Evolutionary conservation across 768 basidiomycete genomes (phyloP), one percentile per base, ranked within the genome.

Genomic region (Cantharellus cinnabarinus): DNA sequence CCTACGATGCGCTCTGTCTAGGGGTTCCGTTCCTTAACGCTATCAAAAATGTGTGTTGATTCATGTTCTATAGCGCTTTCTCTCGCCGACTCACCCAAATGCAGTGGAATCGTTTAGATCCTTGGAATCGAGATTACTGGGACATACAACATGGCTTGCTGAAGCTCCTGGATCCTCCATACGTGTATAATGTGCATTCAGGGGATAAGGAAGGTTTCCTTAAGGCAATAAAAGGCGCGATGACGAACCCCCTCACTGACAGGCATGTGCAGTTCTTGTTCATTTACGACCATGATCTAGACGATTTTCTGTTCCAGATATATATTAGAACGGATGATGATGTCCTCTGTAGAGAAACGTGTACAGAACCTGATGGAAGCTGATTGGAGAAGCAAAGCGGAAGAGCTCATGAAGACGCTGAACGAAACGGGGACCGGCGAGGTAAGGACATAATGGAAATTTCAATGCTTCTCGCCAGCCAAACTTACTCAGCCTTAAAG

Each of bases 11-110:
- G 2, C 56, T 63, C 3, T 62, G 63, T 52, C 57, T 66, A 37
- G 63, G 64, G 4, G 55, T 68, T 2, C 68, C 68, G 2, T 69
- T 69, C 60, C 65, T 69, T 61, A 68, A 68, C 58, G 66, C 67
- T 2, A 60, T 69, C 59, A 7, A 14, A 7, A 37, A 7, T 10
- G 52, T 54, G 20, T 29, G 20, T 29, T 29, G 20, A 29, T 29
- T 29, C 20, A 29, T 29, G 20, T 29, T 29, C 20, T 29, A 29
- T 29, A 29, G 20, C 20, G 20, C 20, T 29, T 29, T 29, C 20
- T 29, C 20, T 29, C 20, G 20, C 20, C 20, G 20, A 29, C 20
- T 29, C 20, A 29, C 20, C 20, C 20, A 29, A 29, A 29, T 29
- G 38, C 51, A 64, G 3, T 65, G 65, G 64, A 61, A 66, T 58